Base-by-base conservation (phyloP, 805 yeast species). In the Candida saitoana region DNA sequence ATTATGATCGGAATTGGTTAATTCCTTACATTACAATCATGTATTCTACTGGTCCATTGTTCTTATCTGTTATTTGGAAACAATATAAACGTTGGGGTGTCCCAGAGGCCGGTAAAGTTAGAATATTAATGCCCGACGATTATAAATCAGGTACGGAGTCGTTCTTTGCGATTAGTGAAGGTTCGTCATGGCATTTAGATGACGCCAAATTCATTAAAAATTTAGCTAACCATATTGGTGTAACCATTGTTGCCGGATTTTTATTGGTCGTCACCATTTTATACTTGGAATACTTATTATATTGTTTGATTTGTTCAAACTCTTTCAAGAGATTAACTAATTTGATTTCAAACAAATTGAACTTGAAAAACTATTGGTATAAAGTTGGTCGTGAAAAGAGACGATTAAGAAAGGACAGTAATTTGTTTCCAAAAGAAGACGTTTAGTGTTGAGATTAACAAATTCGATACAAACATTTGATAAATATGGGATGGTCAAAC, bases 41-140 rank as follows among this genome's bases (percentile, higher is more conserved):
- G 96, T 84, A 79, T 56, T 82, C 95, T 9, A 90, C 97, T 0
- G 97, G 97, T 9, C 96, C 97, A 0, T 66, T 90, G 42, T 89
- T 87, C 56, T 70, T 90, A 34, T 83, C 93, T 16, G 89, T 87
- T 27, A 74, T 90, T 52, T 85, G 95, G 89, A 86, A 87, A 63
- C 87, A 82, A 54, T 89, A 85, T 63, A 85, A 84, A 62, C 74
- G 96, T 49, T 82, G 87, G 84, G 83, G 83, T 1, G 77, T 80
- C 15, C 79, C 85, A 1, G 84, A 75, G 22, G 75, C 79, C 5
- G 87, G 78, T 7, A 76, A 71, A 32, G 83, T 87, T 15, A 69
- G 87, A 50, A 78, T 88, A 36, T 65, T 89, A 52, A 75, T 80
- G 67, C 91, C 95, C 3, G 59, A 63, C 30, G 89, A 84, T 58